These are phyloP conservation scores for Prunus mira DNA, from an alignment of 306 rosid genomes.

Conservation along the genomic window DNA sequence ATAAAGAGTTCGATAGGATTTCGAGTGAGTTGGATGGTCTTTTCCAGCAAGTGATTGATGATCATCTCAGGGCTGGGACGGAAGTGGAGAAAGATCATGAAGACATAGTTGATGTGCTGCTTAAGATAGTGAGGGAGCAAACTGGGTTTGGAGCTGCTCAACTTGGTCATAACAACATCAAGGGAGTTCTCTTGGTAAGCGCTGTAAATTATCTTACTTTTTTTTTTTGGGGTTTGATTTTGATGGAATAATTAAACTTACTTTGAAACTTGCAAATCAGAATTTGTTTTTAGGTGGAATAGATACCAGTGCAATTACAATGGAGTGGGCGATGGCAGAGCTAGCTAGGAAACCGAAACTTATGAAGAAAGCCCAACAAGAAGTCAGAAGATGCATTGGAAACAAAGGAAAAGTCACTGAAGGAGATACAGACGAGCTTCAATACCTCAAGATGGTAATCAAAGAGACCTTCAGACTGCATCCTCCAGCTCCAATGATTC, in stretches of 20 bases:
- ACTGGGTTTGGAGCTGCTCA: background rate
- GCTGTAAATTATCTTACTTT: no score
- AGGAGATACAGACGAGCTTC: conserved; percentile 21
- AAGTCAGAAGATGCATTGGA: background rate
- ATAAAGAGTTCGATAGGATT: conserved; percentile 26
- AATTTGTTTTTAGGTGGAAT: conserved; percentile 43
- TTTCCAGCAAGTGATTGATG: conserved; percentile 36
- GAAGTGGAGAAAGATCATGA: background rate
- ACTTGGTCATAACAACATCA: conserved; percentile 23
- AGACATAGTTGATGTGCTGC: conserved; percentile 28
- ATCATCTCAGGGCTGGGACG: conserved; percentile 14
- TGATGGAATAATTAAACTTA: background rate
- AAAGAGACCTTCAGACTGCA: conserved; percentile 50
- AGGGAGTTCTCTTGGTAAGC: conserved; percentile 42
- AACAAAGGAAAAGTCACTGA: conserved; percentile 22
- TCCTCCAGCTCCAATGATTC: conserved; percentile 36
- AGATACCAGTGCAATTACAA: conserved; percentile 27
- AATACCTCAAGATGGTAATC: conserved; percentile 34
- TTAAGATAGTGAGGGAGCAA: conserved; percentile 12
- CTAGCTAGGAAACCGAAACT: conserved; percentile 27
- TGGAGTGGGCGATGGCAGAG: conserved; percentile 47
- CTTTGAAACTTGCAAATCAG: background rate
- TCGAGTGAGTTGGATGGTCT: conserved; percentile 44
- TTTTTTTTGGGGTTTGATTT: background rate
- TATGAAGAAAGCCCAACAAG: conserved; percentile 40